These are phyloP conservation scores for Mesembryanthemum crystallinum DNA, from an alignment of 148 eudicot species.

Conservation along the genomic window DNA sequence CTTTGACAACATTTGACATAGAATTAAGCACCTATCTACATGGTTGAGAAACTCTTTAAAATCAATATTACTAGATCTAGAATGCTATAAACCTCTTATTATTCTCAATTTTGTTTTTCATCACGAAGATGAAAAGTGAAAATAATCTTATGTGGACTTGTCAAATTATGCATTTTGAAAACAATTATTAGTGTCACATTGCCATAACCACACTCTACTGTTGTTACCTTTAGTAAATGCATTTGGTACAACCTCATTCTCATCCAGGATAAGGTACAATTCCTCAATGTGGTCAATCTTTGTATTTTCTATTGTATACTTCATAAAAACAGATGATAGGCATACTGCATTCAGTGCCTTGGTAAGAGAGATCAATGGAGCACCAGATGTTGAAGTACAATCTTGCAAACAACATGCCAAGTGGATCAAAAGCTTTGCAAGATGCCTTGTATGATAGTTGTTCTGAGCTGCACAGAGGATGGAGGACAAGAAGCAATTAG, in stretches of 20 bases:
- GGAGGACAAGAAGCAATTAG: slow-evolving; percentile 12
- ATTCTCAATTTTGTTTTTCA: too few species aligned
- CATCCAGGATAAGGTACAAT: slow-evolving; percentile 57
- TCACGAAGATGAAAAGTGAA: too few species aligned
- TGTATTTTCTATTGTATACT: slow-evolving; percentile 68
- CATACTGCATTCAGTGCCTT: slow-evolving; percentile 83
- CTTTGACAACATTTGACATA: neutral
- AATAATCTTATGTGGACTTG: too few species aligned
- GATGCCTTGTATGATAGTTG: slow-evolving; percentile 78
- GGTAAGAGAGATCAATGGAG: slow-evolving; percentile 43
- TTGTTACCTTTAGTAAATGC: slow-evolving; percentile 57
- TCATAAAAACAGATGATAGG: slow-evolving; percentile 73
- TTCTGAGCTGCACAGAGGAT: slow-evolving; percentile 68
- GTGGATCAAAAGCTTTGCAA: slow-evolving; percentile 82
- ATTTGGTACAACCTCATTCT: slow-evolving; percentile 55
- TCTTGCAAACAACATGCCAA: slow-evolving; percentile 84
- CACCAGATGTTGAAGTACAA: slow-evolving; percentile 51
- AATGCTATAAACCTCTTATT: too few species aligned
- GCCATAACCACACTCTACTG: neutral
- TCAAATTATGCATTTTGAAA: too few species aligned
- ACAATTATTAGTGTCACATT: neutral
- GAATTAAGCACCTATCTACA: too few species aligned
- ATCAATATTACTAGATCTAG: too few species aligned
- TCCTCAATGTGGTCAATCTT: slow-evolving; percentile 61
- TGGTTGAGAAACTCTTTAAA: too few species aligned